Conservation (phyloP, 441 rosid species). For the Bocquillonia castaneifolia region DNA sequence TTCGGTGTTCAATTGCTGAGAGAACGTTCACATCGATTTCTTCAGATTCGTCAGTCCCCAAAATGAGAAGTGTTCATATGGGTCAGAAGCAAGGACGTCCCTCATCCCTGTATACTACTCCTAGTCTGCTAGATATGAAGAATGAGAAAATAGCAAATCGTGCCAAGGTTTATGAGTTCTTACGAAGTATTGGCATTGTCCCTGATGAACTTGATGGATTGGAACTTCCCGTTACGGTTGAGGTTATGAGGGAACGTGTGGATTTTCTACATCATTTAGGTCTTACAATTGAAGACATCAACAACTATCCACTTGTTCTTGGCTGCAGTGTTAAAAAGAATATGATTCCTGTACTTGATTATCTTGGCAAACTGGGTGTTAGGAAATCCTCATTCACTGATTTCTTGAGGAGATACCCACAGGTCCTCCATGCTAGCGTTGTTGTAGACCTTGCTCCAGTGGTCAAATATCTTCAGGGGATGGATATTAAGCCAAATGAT, state of each 20-base stretch:
- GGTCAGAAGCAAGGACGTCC: constrained; percentile 40
- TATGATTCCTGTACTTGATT: constrained; percentile 91
- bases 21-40: constrained; percentile 42
- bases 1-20: constrained; percentile 43
- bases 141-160: constrained; percentile 66
- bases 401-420: constrained; percentile 78
- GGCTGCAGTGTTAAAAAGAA: constrained; percentile 98
- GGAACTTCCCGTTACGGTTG: constrained; percentile 85
- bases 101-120: constrained; percentile 64
- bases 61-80: constrained; percentile 27
- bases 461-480: constrained; percentile 84
- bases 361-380: constrained; percentile 87
- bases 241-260: constrained; percentile 78
- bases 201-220: constrained; percentile 93
- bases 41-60: constrained; percentile 32
- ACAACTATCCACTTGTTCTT: constrained; percentile 85
- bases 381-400: constrained; percentile 73
- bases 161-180: constrained; percentile 66
- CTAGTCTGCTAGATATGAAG: constrained; percentile 66
- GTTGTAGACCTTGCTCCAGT: constrained; percentile 91
- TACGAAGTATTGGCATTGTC: constrained; percentile 58
- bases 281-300: constrained; percentile 71
- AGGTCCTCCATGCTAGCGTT: constrained; percentile 89
- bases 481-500: constrained; percentile 76
- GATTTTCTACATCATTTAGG: constrained; percentile 80